Evolutionary conservation across 768 basidiomycete genomes (phyloP).

Genomic region (Mycena latifolia): DNA sequence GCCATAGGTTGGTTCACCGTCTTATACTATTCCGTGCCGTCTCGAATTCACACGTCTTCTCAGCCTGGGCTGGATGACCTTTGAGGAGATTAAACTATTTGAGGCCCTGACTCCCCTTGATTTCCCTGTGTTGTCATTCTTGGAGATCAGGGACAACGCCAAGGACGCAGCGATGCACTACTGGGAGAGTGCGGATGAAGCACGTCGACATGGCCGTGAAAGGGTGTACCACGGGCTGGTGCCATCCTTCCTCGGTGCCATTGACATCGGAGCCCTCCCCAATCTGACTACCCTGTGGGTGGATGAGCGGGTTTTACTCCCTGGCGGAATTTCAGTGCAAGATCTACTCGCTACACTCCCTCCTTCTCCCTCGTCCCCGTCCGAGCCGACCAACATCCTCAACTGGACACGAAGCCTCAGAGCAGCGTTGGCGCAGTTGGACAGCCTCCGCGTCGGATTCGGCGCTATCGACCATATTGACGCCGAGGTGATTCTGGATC

Average conservation of each 20-base stretch:
- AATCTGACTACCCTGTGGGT: slow-evolving; percentile 38
- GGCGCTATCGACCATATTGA: slow-evolving; percentile 6
- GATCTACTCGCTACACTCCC: neutral
- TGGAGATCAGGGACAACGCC: slow-evolving; percentile 37
- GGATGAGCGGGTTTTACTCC: slow-evolving; percentile 30
- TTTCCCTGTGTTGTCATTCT: slow-evolving; percentile 23
- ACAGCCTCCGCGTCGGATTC: slow-evolving; percentile 23
- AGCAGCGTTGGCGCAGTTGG: neutral
- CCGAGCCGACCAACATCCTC: too few relatives aligned
- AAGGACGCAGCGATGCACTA: slow-evolving; percentile 12
- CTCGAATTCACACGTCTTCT: neutral
- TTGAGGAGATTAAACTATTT: slow-evolving; percentile 32
- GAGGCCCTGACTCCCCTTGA: slow-evolving; percentile 29
- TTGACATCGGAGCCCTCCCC: slow-evolving; percentile 25
- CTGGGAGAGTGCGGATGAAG: slow-evolving; percentile 22
- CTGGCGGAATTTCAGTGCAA: neutral
- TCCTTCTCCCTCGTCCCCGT: too few relatives aligned
- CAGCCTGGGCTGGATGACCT: slow-evolving; percentile 25
- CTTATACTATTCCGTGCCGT: too few relatives aligned
- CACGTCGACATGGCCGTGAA: neutral
- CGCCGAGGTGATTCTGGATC: neutral
- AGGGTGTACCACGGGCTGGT: slow-evolving; percentile 34
- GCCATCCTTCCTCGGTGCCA: slow-evolving; percentile 10
- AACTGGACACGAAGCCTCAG: neutral
- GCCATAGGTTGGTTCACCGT: slow-evolving; percentile 5